phyloP scores from a whole-genome alignment of 2,329 filamentous ascomycete genomes.

The Taxawa tesnikishii region DNA sequence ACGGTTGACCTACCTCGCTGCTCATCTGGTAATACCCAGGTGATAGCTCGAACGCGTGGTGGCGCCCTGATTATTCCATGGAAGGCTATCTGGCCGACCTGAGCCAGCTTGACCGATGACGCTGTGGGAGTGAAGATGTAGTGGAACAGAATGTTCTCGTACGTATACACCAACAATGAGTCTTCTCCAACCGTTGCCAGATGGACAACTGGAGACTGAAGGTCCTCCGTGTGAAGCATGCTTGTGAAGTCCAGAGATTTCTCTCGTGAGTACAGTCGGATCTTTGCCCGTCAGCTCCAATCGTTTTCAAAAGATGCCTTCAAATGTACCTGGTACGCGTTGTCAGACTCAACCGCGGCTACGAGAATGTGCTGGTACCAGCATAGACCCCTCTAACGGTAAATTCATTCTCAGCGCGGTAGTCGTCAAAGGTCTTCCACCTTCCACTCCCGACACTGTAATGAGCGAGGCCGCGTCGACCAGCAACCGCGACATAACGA shows the following conservation, averaged over 20 bases:
- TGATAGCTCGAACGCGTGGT: conserved; percentile 80
- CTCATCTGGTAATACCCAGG: conserved; percentile 87
- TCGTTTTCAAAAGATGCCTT: neutral
- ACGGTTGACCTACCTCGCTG: conserved; percentile 51
- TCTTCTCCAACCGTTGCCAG: conserved; percentile 85
- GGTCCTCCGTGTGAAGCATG: conserved; percentile 61
- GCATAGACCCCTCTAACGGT: conserved; percentile 93
- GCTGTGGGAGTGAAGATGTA: conserved; percentile 70
- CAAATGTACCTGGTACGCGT: conserved; percentile 59
- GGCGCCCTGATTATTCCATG: conserved; percentile 93
- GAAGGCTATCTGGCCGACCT: conserved; percentile 96
- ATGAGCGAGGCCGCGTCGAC: conserved; percentile 78
- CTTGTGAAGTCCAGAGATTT: conserved; percentile 60
- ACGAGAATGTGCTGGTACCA: conserved; percentile 96
- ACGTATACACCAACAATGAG: conserved; percentile 90
- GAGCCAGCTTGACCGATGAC: conserved; percentile 64
- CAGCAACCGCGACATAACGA: conserved; percentile 92
- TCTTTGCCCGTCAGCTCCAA: conserved; percentile 22
- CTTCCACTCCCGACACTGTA: conserved; percentile 90
- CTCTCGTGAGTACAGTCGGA: conserved; percentile 90
- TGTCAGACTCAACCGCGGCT: conserved; percentile 77
- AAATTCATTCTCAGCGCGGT: conserved; percentile 76
- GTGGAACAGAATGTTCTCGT: conserved; percentile 91
- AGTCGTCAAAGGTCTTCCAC: conserved; percentile 88
- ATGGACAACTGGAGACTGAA: conserved; percentile 79